phyloP scores from a whole-genome alignment of 768 basidiomycete genomes.

The Agaricus sinodeliciosus region DNA sequence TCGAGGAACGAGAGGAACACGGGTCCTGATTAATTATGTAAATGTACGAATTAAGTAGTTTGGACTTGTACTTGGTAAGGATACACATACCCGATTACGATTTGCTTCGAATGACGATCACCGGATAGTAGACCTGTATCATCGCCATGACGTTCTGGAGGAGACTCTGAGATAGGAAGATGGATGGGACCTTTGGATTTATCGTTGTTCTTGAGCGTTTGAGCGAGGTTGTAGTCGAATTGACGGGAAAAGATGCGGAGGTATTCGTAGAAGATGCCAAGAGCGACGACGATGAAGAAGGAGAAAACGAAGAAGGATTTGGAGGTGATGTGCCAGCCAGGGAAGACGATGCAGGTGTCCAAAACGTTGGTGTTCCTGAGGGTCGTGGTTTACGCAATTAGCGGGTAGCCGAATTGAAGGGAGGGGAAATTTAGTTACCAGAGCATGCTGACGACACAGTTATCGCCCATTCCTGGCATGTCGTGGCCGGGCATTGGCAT shows the following conservation, averaged over 20 bases:
- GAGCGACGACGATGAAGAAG: conserved; percentile 52
- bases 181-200: conserved; percentile 33
- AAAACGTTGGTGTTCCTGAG: conserved; percentile 69
- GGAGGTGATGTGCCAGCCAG: conserved; percentile 67
- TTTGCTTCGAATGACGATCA: conserved; percentile 32
- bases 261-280: conserved; percentile 79
- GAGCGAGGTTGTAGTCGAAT: conserved; percentile 55
- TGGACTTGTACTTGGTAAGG: too few relatives aligned
- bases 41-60: too few relatives aligned
- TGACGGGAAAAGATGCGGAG: conserved; percentile 55
- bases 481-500: conserved; percentile 37
- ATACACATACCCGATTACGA: too few relatives aligned
- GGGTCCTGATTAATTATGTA: conserved; percentile 27
- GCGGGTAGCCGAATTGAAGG: neutral
- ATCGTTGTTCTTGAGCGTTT: conserved; percentile 29
- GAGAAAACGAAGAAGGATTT: conserved; percentile 54
- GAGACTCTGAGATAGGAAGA: conserved; percentile 27
- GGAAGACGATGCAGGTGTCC: conserved; percentile 80
- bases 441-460: conserved; percentile 78
- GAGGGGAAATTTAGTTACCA: conserved; percentile 33
- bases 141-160: conserved; percentile 27
- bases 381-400: neutral
- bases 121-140: conserved; percentile 47
- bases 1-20: conserved; percentile 44
- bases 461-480: conserved; percentile 36